Conservation (phyloP, 305 asterid species). For the Nicotiana rustica region DNA sequence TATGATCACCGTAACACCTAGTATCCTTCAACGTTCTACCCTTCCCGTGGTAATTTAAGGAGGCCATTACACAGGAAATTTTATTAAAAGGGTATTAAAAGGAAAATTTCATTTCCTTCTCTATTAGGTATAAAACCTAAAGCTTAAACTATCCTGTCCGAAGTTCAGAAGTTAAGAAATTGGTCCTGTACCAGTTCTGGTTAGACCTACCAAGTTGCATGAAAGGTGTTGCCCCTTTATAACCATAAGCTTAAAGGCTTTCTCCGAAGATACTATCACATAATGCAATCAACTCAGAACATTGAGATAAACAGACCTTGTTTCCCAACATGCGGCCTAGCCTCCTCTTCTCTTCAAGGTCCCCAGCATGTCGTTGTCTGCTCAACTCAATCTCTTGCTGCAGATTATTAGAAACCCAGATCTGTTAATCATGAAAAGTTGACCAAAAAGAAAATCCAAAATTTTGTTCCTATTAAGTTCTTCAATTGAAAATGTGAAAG, state of each 20-base stretch:
- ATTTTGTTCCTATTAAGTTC: background rate
- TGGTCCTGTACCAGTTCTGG: background rate
- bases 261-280: background rate
- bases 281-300: constrained; percentile 7
- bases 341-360: constrained; percentile 82
- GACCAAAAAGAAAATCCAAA: background rate
- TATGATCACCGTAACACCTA: background rate
- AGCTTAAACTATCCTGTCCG: background rate
- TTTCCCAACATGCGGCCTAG: constrained; percentile 66
- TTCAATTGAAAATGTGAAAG: constrained; percentile 14
- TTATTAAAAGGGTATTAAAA: background rate
- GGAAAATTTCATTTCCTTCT: background rate
- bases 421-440: background rate
- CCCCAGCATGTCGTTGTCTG: constrained; percentile 80
- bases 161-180: background rate
- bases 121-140: too few relatives aligned
- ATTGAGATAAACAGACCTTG: constrained; percentile 48
- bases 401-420: constrained; percentile 32
- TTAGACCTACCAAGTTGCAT: too few relatives aligned
- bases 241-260: background rate
- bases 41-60: background rate
- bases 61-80: background rate
- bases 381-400: constrained; percentile 80
- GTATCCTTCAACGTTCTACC: background rate
- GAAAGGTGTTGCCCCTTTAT: background rate